Base-by-base conservation (phyloP, 345 rosid species). In the Ceriops zippeliana region DNA sequence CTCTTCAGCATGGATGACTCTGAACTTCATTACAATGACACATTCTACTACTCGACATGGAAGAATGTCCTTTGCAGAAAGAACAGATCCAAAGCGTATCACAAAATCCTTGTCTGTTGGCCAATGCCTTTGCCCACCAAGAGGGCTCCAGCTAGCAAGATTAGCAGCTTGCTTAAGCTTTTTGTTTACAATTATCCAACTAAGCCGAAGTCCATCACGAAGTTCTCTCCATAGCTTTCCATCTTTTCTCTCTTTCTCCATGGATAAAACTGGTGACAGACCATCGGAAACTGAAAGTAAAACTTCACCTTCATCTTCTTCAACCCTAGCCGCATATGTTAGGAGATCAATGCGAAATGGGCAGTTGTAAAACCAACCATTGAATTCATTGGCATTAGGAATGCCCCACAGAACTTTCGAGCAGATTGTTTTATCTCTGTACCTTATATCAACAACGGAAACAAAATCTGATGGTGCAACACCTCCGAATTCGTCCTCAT, bases 111-210 rank as follows among this genome's bases (percentile, higher is more conserved):
- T 86, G 73, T 86, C 91, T 1, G 95, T 89, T 0, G 95, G 95
- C 91, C 91, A 89, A 71, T 86, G 95, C 75, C 95, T 84, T 65
- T 89, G 95, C 58, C 95, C 95, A 6, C 89, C 87, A 26, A 89
- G 91, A 53, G 95, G 85, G 54, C 88, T 83, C 95, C 91, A 89
- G 83, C 95, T 89, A 5, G 91, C 79, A 38, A 89, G 81, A 76
- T 89, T 89, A 22, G 86, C 95, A 34, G 91, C 91, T 73, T 83
- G 88, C 74, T 86, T 85, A 32, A 75, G 63, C 72, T 83, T 89
- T 71, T 72, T 77, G 80, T 89, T 89, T 30, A 89, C 95, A 7
- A 89, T 81, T 64, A 89, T 89, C 95, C 95, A 89, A 76, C 91
- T 89, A 27, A 89, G 88, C 68, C 85, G 74, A 42, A 89, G 83